Conservation (phyloP, 1,284 basidiomycete species). For the Rhodotorula sp. region DNA sequence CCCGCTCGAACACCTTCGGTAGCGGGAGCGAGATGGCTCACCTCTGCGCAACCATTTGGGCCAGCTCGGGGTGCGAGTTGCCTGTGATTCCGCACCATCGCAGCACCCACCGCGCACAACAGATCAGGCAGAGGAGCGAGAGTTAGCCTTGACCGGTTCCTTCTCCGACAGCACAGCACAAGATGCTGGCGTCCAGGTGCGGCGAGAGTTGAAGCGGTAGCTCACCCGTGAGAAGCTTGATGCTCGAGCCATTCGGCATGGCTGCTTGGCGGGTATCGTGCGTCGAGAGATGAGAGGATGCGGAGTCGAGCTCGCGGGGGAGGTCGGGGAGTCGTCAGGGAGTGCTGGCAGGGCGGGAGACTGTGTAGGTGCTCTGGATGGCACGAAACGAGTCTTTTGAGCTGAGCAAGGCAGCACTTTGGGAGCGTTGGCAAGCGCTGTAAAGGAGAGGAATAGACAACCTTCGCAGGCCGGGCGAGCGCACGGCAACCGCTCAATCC, state of each 20-base stretch:
- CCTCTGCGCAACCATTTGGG: slow-evolving; percentile 89
- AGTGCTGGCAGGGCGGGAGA: neutral
- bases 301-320: neutral
- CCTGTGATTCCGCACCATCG: slow-evolving; percentile 57
- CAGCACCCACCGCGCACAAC: slow-evolving; percentile 9
- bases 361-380: neutral
- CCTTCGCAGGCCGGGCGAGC: too few relatives aligned
- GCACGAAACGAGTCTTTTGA: too few relatives aligned
- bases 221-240: slow-evolving; percentile 86
- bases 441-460: too few relatives aligned
- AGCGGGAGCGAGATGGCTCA: slow-evolving; percentile 56
- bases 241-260: slow-evolving; percentile 81
- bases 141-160: slow-evolving; percentile 12
- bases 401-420: too few relatives aligned
- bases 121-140: neutral
- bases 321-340: neutral
- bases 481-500: too few relatives aligned
- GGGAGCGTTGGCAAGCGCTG: too few relatives aligned
- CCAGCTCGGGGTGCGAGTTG: slow-evolving; percentile 97
- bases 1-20: too few relatives aligned
- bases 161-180: neutral
- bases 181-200: too few relatives aligned
- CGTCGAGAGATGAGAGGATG: neutral
- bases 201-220: slow-evolving; percentile 1
- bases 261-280: neutral